Evolutionary conservation across 192 early-diverging fungal genomes (phyloP).

Genomic region (Anaeromyces robustus): DNA sequence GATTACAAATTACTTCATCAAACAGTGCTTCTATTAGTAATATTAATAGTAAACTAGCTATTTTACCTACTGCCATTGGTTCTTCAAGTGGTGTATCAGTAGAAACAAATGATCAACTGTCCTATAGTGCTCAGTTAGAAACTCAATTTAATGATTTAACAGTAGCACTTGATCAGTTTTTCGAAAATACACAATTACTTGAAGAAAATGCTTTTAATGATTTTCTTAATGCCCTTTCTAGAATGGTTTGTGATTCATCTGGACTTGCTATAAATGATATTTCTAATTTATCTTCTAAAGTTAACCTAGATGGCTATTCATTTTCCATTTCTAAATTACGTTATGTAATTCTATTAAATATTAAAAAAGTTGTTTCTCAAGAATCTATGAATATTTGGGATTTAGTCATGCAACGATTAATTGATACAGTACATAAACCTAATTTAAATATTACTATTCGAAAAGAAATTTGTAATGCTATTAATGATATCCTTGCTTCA

Average conservation of each 20-base stretch:
- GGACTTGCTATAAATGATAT: conserved; percentile 24
- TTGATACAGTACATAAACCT: conserved; percentile 52
- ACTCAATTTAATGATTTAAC: background rate
- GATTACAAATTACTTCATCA: conserved; percentile 14
- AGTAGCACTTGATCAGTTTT: conserved; percentile 15
- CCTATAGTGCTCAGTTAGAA: background rate
- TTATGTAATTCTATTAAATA: background rate
- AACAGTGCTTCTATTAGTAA: conserved; percentile 2
- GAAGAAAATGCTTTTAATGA: background rate
- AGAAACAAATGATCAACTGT: background rate
- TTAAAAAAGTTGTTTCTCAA: background rate
- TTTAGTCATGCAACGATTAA: conserved; percentile 2
- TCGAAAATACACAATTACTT: background rate
- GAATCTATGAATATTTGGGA: background rate
- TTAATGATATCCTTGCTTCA: conserved; percentile 57
- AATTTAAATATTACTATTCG: conserved; percentile 42
- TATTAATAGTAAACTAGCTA: conserved; percentile 2
- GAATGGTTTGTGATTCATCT: conserved; percentile 47
- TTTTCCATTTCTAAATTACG: background rate
- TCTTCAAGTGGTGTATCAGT: conserved; percentile 1
- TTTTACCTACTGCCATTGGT: background rate
- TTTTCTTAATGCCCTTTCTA: conserved; percentile 1
- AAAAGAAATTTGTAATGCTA: conserved; percentile 55
- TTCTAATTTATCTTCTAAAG: background rate
- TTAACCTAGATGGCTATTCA: background rate